phyloP scores from a whole-genome alignment of 495 filamentous ascomycete species.

The Daldinia loculata region DNA sequence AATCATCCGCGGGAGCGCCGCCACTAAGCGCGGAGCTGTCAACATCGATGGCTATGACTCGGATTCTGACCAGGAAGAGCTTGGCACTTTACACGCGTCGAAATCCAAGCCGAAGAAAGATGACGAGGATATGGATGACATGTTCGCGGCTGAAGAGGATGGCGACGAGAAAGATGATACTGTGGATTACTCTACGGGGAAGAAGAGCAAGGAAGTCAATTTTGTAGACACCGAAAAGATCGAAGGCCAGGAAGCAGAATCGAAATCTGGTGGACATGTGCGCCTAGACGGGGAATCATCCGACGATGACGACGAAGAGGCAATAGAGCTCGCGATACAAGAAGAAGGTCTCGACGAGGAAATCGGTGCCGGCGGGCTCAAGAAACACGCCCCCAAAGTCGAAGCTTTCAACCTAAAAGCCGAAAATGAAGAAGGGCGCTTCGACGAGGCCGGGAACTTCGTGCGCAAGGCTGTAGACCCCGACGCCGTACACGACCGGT shows the following conservation, averaged over 20 bases:
- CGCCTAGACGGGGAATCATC: constrained; percentile 54
- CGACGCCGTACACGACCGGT: constrained; percentile 88
- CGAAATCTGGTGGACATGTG: constrained; percentile 75
- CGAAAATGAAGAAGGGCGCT: constrained; percentile 92
- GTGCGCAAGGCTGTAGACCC: constrained; percentile 89
- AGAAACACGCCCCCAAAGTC: constrained; percentile 93
- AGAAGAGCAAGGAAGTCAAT: constrained; percentile 79
- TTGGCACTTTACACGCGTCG: constrained; percentile 37
- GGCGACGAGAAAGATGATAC: constrained; percentile 64
- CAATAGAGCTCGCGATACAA: constrained; percentile 68
- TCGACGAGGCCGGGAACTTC: constrained; percentile 90
- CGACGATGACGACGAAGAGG: constrained; percentile 69
- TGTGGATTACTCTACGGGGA: constrained; percentile 58
- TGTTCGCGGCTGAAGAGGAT: constrained; percentile 84
- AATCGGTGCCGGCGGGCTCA: constrained; percentile 86
- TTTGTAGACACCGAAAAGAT: constrained; percentile 83
- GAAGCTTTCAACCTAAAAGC: constrained; percentile 94
- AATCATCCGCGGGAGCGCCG: constrained; percentile 84
- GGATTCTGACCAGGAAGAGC: constrained; percentile 84
- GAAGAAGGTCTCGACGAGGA: constrained; percentile 83
- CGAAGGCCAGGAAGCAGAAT: constrained; percentile 80
- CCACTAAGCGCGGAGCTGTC: constrained; percentile 87
- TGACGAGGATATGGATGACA: constrained; percentile 77
- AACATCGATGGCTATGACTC: constrained; percentile 97
- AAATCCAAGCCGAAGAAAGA: constrained; percentile 52